Evolutionary conservation across 225 moss, liverwort and hornwort genomes (phyloP).

Genomic region (Ulota crispa): DNA sequence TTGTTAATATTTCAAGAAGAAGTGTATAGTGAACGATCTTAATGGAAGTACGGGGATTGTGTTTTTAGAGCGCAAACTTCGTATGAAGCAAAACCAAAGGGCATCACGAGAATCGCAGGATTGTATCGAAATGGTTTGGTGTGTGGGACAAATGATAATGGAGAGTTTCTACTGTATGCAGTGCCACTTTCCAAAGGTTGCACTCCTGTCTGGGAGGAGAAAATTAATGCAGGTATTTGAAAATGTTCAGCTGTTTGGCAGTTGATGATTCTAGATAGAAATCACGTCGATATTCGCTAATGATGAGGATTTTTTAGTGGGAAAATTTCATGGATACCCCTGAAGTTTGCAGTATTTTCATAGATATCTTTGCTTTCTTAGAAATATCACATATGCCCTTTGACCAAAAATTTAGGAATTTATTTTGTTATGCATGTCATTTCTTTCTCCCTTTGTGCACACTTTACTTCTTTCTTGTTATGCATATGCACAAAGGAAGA

Average conservation of each 20-base stretch:
- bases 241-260: not conserved
- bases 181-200: conserved; percentile 26
- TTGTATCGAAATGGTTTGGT: conserved; percentile 22
- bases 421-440: too few relatives aligned
- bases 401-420: too few relatives aligned
- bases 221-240: conserved; percentile 36
- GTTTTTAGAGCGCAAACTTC: conserved; percentile 33
- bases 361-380: too few relatives aligned
- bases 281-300: too few relatives aligned
- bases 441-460: too few relatives aligned
- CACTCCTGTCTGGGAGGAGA: conserved; percentile 33
- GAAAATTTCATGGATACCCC: too few relatives aligned
- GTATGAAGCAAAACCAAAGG: conserved; percentile 31
- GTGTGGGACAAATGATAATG: conserved; percentile 32
- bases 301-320: too few relatives aligned
- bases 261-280: too few relatives aligned
- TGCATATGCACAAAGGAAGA: too few relatives aligned
- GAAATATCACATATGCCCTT: too few relatives aligned
- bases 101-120: conserved; percentile 31
- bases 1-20: not conserved
- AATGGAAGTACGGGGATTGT: not conserved
- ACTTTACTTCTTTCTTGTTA: too few relatives aligned
- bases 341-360: too few relatives aligned
- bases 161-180: conserved; percentile 30
- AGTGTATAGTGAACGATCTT: not conserved